These are phyloP conservation scores for Lumnitzera littorea DNA, from an alignment of 345 rosid genomes.

Conservation along the genomic window DNA sequence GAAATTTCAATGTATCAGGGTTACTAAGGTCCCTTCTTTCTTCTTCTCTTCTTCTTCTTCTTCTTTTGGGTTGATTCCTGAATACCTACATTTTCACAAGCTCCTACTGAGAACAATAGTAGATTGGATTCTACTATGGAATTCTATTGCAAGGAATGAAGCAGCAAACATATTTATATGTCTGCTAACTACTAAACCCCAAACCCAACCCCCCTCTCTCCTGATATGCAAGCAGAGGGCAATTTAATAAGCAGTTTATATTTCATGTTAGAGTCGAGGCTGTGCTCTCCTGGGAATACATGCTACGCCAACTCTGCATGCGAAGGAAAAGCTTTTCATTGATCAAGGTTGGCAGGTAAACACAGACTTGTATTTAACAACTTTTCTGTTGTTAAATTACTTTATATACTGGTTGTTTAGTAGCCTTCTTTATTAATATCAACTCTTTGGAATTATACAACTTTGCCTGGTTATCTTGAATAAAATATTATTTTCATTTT, in stretches of 20 bases:
- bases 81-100: no score
- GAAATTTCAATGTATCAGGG: no score
- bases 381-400: not conserved
- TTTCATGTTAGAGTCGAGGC: conserved; percentile 78
- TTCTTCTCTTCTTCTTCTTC: no score
- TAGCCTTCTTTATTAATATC: not conserved
- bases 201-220: not conserved
- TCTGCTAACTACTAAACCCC: no score
- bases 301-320: conserved; percentile 76
- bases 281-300: conserved; percentile 82
- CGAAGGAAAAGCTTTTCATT: conserved; percentile 78
- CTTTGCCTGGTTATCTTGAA: not conserved
- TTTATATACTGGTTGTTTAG: no score
- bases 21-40: no score
- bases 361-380: no score
- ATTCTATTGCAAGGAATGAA: not conserved
- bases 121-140: not conserved
- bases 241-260: not conserved
- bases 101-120: not conserved
- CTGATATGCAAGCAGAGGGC: not conserved
- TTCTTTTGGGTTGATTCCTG: no score
- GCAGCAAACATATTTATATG: not conserved
- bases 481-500: not conserved
- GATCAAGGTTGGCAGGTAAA: conserved; percentile 96
- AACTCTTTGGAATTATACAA: not conserved